A percentile compares a stretch with the other conserved stretches of the same genome.
phyloP scores from a whole-genome alignment of 129 eudicot genomes.

The Smallanthus sonchifolius region DNA sequence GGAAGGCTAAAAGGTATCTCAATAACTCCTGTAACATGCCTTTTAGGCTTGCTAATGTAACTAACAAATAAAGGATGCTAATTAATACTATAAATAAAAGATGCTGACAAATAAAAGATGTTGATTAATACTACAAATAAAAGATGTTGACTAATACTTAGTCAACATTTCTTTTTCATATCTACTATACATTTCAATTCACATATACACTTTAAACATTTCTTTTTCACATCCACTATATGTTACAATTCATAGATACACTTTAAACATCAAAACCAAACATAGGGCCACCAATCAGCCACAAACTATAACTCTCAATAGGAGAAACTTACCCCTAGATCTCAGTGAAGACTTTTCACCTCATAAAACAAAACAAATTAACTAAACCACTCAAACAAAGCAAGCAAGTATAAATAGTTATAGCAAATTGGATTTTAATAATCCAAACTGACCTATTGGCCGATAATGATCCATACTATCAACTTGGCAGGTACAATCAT shows the following conservation, averaged over 20 bases:
- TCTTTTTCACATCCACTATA: not conserved
- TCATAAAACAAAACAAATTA: not conserved
- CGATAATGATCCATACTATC: too few relatives aligned
- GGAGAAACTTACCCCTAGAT: conserved; percentile 13
- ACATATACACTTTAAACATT: conserved; percentile 6
- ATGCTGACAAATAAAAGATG: not conserved
- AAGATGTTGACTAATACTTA: too few relatives aligned
- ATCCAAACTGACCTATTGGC: too few relatives aligned
- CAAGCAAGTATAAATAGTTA: not conserved
- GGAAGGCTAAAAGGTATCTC: not conserved
- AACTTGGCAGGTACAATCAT: too few relatives aligned
- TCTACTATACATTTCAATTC: not conserved
- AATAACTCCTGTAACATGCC: too few relatives aligned
- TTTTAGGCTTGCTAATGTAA: too few relatives aligned
- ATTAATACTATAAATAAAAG: too few relatives aligned
- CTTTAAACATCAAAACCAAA: conserved; percentile 8
- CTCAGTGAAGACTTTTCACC: not conserved
- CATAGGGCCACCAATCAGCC: conserved; percentile 23
- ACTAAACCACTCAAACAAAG: not conserved
- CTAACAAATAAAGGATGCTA: too few relatives aligned
- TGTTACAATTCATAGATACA: not conserved
- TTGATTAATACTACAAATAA: not conserved
- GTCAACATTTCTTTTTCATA: not conserved
- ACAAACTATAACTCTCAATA: not conserved
- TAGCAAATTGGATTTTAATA: too few relatives aligned